These are phyloP conservation scores for Tylopilus intermedius DNA, from an alignment of 768 basidiomycete species.

Conservation along the genomic window DNA sequence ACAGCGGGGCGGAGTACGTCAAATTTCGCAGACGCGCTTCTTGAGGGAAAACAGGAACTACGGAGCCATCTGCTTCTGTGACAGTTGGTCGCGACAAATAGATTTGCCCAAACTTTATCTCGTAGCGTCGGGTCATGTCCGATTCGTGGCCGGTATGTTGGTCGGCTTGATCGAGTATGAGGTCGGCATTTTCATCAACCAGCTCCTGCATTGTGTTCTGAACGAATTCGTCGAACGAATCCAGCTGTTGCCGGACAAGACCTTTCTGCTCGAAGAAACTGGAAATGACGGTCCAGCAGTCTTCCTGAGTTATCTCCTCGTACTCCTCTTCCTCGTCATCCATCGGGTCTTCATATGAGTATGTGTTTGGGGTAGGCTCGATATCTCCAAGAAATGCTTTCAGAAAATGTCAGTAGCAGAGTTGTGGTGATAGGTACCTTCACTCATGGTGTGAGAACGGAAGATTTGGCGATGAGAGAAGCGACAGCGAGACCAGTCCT, in stretches of 20 bases:
- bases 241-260: conserved; percentile 94
- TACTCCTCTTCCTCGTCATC: conserved; percentile 50
- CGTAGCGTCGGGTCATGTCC: conserved; percentile 85
- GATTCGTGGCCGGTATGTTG: conserved; percentile 90
- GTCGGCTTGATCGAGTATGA: conserved; percentile 93
- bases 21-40: conserved; percentile 92
- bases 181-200: conserved; percentile 92
- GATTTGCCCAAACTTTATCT: conserved; percentile 96
- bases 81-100: conserved; percentile 93
- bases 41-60: conserved; percentile 92
- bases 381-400: conserved; percentile 41
- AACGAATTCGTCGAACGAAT: conserved; percentile 98
- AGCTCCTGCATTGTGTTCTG: conserved; percentile 99
- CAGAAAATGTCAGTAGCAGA: conserved; percentile 27
- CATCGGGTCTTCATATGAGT: conserved; percentile 57
- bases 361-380: conserved; percentile 41
- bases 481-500: neutral
- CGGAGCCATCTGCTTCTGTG: conserved; percentile 92
- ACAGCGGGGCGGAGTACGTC: conserved; percentile 93
- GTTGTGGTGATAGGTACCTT: conserved; percentile 26
- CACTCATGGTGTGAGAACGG: conserved; percentile 21
- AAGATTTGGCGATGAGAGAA: neutral
- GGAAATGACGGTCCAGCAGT: conserved; percentile 93
- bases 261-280: conserved; percentile 97
- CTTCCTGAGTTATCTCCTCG: conserved; percentile 85